phyloP scores from a whole-genome alignment of 2,329 filamentous ascomycete species.

The Periglandula ipomoeae region DNA sequence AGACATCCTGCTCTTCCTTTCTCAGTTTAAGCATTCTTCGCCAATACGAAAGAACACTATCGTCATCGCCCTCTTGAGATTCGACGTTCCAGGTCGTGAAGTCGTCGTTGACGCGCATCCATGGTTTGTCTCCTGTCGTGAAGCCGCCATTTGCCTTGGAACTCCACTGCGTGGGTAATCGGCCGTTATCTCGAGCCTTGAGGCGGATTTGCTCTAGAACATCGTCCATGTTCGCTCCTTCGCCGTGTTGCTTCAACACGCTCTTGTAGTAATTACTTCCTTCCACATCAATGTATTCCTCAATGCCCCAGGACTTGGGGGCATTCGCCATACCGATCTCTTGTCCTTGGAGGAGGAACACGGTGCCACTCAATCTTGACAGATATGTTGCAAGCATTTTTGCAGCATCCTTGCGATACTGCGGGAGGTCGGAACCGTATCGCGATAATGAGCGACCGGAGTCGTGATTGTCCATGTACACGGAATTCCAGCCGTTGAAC shows the following conservation, averaged over 20 bases:
- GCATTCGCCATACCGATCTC: constrained; percentile 54
- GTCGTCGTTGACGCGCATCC: constrained; percentile 59
- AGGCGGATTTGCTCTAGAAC: constrained; percentile 24
- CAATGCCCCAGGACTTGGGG: constrained; percentile 38
- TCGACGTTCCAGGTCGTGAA: constrained; percentile 48
- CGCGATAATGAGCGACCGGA: constrained; percentile 48
- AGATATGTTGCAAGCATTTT: constrained; percentile 46
- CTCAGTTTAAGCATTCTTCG: constrained; percentile 41
- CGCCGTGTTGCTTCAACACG: constrained; percentile 36
- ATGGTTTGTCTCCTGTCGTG: constrained; percentile 40
- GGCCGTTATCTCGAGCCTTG: constrained; percentile 49
- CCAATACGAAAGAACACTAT: constrained; percentile 52
- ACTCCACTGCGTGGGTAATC: constrained; percentile 61
- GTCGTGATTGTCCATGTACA: constrained; percentile 57
- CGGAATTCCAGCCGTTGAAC: constrained; percentile 47
- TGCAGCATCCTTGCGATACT: constrained; percentile 29
- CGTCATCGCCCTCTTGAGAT: constrained; percentile 31
- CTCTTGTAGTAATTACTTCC: constrained; percentile 40
- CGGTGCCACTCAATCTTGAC: constrained; percentile 39
- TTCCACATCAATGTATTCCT: constrained; percentile 47
- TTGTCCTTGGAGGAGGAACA: constrained; percentile 52
- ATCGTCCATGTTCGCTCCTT: constrained; percentile 33
- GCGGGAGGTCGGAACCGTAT: constrained; percentile 32
- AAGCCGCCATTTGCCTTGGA: constrained; percentile 51
- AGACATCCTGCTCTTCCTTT: constrained; percentile 46